Evolutionary conservation across 2,329 filamentous ascomycete genomes (phyloP), one percentile per base, ranked within the genome.

Genomic region (Pseudopyricularia cyperi): DNA sequence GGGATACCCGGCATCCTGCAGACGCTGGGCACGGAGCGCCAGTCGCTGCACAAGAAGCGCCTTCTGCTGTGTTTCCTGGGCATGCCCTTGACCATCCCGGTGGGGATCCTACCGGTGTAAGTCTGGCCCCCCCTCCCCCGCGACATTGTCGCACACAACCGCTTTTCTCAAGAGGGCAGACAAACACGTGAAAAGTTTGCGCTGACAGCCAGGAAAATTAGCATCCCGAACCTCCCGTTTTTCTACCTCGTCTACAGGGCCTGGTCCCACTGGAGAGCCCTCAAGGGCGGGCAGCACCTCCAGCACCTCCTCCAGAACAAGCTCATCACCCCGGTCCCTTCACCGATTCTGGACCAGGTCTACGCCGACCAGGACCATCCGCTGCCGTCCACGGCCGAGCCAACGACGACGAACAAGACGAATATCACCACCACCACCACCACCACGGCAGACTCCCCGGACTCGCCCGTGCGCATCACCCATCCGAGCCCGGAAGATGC

Each of bases 191-290:
- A 22, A 42, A 19, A 12, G 7, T n/a, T 7, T 19, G 37, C 24
- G 34, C 48, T 50, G 19, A 50, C 34, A 26, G 24, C 24, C 1
- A 24, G 22, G 22, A 22, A 2, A 34, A 39, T 22, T 58, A 94
- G 88, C 56, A 77, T 96, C 56, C 90, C 91, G 34, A 96, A 98
- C 64, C 73, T 98, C 12, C 93, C 93, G 17, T 97, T 97, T 73
- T 97, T 97, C 73, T 98, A 97, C 66, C 78, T 97, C 39, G 80
- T 80, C 17, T 98, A 94, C 71, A 80, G 93, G 57, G 85, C 89
- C 26, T 97, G 87, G 85, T 94, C 87, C 19, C 89, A 95, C 67
- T 95, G 87, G 81, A 80, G 85, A 70, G 93, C 93, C 51, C 71
- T 95, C 52, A 79, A 81, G 35, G 93, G 93, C 52, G 90, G 89